phyloP scores from a whole-genome alignment of 495 filamentous ascomycete genomes.

The Aspergillus funiculosus region DNA sequence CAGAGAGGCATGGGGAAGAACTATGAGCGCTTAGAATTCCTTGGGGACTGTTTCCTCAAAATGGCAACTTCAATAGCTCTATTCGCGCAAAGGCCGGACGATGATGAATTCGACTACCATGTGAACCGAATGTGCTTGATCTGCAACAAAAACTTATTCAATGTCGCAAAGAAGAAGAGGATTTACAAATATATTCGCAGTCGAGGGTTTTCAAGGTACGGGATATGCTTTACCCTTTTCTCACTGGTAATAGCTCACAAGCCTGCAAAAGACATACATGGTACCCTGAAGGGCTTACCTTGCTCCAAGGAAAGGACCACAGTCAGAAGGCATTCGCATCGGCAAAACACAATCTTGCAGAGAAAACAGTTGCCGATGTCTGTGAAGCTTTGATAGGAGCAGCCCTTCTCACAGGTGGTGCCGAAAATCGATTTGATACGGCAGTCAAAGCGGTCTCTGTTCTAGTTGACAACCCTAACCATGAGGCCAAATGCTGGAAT shows the following conservation, averaged over 20 bases:
- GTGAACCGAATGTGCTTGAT: conserved; percentile 85
- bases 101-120: conserved; percentile 83
- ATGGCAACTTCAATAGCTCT: conserved; percentile 88
- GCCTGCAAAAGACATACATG: conserved; percentile 44
- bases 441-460: conserved; percentile 78
- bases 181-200: conserved; percentile 74
- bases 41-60: conserved; percentile 93
- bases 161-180: conserved; percentile 60
- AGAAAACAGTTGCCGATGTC: conserved; percentile 96
- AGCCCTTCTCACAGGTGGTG: conserved; percentile 60
- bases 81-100: conserved; percentile 66
- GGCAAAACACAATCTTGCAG: conserved; percentile 61
- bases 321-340: conserved; percentile 48
- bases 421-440: conserved; percentile 60
- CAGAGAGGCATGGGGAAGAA: conserved; percentile 92
- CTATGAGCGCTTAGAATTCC: conserved; percentile 91
- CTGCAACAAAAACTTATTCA: conserved; percentile 87
- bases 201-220: conserved; percentile 66
- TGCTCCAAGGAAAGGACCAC: conserved; percentile 55
- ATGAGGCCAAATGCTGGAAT: conserved; percentile 58
- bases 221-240: background rate
- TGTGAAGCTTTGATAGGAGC: conserved; percentile 94
- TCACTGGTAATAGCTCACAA: background rate
- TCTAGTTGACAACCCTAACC: conserved; percentile 62
- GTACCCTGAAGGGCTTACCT: conserved; percentile 74